A percentile compares a stretch with the other conserved stretches of the same genome.
phyloP scores from a whole-genome alignment of 2,329 filamentous ascomycete species.

The Beauveria sp. region DNA sequence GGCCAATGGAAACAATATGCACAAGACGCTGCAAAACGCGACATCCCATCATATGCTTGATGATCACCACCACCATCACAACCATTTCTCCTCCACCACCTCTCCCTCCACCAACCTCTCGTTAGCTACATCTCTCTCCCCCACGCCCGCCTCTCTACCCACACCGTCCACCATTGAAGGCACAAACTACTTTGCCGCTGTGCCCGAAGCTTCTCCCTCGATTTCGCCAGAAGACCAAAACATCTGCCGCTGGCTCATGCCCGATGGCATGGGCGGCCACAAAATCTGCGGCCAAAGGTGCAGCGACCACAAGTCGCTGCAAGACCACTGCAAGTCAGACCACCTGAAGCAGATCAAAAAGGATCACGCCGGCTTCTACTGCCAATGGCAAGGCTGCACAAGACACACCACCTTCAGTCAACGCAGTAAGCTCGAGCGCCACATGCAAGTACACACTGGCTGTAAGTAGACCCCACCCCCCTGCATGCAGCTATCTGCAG shows the following conservation, averaged over 20 bases:
- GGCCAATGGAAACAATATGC: constrained; percentile 12
- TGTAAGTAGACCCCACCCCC: constrained; percentile 36
- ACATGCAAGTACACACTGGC: constrained; percentile 58
- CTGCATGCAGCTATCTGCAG: neutral
- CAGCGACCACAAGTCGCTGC: constrained; percentile 39
- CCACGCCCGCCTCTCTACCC: constrained; percentile 21
- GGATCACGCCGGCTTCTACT: constrained; percentile 39
- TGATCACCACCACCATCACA: constrained; percentile 3
- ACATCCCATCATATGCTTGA: constrained; percentile 4
- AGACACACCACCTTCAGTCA: constrained; percentile 48
- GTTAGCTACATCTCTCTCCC: constrained; percentile 17
- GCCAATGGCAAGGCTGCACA: constrained; percentile 48
- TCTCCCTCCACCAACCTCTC: constrained; percentile 19
- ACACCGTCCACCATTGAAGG: constrained; percentile 21
- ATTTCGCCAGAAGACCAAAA: constrained; percentile 20
- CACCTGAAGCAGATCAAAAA: constrained; percentile 42
- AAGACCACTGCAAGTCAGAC: constrained; percentile 43
- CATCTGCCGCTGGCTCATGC: constrained; percentile 25
- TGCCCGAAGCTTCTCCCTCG: constrained; percentile 12
- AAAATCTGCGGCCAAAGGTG: constrained; percentile 29
- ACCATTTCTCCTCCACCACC: constrained; percentile 17
- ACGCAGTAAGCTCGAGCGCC: constrained; percentile 56
- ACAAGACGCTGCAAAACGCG: constrained; percentile 1
- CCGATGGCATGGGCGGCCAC: constrained; percentile 13
- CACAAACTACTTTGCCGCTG: constrained; percentile 11